A percentile compares a stretch with the other conserved stretches of the same genome.
Evolutionary conservation across 1,284 basidiomycete species (phyloP).

Genomic region (Laetiporus sulphureus): DNA sequence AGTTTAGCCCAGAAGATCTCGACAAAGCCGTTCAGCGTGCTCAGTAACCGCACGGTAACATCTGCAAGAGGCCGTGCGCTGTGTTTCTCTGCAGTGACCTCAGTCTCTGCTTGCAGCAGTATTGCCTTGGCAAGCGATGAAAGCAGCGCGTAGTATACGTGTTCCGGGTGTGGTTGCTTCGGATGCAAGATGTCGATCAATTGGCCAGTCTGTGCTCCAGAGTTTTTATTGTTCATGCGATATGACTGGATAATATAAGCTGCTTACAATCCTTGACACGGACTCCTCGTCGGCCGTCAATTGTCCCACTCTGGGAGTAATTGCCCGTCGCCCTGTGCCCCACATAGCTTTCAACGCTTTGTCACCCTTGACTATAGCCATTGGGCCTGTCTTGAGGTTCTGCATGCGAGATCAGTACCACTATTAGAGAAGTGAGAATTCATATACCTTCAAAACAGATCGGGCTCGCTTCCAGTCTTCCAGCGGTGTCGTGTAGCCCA

Average conservation of each 20-base stretch:
- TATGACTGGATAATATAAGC: not conserved
- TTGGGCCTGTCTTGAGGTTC: constrained; percentile 70
- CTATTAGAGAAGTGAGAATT: not conserved
- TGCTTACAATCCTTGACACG: constrained; percentile 69
- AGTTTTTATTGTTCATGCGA: too few species aligned
- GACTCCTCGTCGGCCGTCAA: constrained; percentile 73
- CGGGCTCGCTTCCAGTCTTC: constrained; percentile 69
- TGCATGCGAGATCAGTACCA: constrained; percentile 21
- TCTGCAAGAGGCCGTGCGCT: constrained; percentile 81
- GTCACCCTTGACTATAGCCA: constrained; percentile 68
- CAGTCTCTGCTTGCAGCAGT: constrained; percentile 90
- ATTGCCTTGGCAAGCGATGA: constrained; percentile 87
- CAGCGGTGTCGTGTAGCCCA: constrained; percentile 46
- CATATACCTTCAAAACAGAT: constrained; percentile 48
- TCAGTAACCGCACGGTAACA: constrained; percentile 67
- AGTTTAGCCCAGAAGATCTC: constrained; percentile 83
- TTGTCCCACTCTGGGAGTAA: constrained; percentile 90
- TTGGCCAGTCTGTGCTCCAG: constrained; percentile 50
- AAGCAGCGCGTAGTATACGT: constrained; percentile 71
- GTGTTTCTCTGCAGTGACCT: constrained; percentile 85
- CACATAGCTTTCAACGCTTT: constrained; percentile 48
- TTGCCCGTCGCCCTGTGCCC: constrained; percentile 70
- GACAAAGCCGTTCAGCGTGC: constrained; percentile 50
- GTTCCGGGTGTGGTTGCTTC: constrained; percentile 31
- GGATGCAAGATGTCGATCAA: constrained; percentile 49